Base-by-base conservation (phyloP, 108 stramenopile species). In the Cyclotella kingstonii region DNA sequence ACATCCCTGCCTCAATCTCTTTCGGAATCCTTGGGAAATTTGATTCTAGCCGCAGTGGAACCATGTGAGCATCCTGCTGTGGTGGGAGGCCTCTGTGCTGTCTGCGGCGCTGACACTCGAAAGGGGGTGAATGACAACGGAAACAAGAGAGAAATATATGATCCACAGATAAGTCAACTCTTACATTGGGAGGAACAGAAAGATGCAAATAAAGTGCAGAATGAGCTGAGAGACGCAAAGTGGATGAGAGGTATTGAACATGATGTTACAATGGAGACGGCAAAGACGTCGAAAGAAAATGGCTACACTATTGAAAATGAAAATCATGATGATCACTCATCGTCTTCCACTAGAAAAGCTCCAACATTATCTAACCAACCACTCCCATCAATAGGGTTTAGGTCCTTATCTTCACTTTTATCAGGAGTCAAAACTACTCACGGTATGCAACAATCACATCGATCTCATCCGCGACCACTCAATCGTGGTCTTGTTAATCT, bases 61-160 rank as follows among this genome's bases (percentile, higher is more conserved):
- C 62, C 73, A 42, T 91, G 90, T 70, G 36, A 55, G 22, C 90
- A 91, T 77, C 90, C 90, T 22, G 77, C 85, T 6, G 70, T 86
- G 55, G 53, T 91, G n/a, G 84, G 84, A 17, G 65, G 60, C 12
- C 43, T 91, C 41, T 91, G 90, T 53, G 86, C 67, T 28, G 79
- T 91, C 17, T 91, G 90, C 54, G 90, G 90, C 0, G 39, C 35
- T 1, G 63, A 73, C 45, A 51, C 48, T 14, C 45, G 63, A 19
- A n/a, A 5, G 29, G 11, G 27, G 3, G 23, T 30, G 29, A 38
- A 31, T 52, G 18, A 36, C 8, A 35, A 48, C n/a, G n/a, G 36
- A 2, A 27, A 55, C 43, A 27, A 31, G 44, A 29, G 14, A 51
- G 46, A 29, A 56, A 40, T 31, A 45, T 60, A 22, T 40, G 17